Base-by-base conservation (phyloP, 1,284 basidiomycete genomes). In the Volvariella volvacea region DNA sequence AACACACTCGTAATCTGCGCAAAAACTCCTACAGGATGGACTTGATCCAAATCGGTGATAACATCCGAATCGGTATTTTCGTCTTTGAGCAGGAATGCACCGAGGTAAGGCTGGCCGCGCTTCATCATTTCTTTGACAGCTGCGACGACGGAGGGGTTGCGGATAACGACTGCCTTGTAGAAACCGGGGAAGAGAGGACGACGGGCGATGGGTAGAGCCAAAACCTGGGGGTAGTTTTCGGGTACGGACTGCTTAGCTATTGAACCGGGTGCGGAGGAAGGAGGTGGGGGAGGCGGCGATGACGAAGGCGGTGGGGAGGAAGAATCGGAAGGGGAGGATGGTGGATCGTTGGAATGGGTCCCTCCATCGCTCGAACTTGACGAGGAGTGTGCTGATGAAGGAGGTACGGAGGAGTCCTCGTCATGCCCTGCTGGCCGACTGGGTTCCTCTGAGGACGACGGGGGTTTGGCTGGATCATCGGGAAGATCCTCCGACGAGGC, bases 1-100 rank as follows among this genome's bases (percentile, higher is more conserved):
- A 97, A 99, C 3, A 95, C 88, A 54, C 89, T 93, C 1, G 95
- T 98, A 50, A 99, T 93, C 67, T 99, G 95, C 2, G 93, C 93
- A 60, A 99, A 97, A 7, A 99, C 93, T 49, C 96, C 96, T 45
- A 97, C 92, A 2, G 81, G 78, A 65, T 98, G 91, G 2, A 99
- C 92, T 49, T 91, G 83, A 64, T 89, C 79, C 42, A 92, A 65
- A 57, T 88, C 86, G 50, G 88, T 88, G 57, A 98, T 96, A 47
- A 95, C 80, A 63, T 99, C 96, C 55, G 86, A 87, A 64, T 99
- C 95, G 46, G 85, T 77, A 53, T 92, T 83, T 53, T 93, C 90
- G 62, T 98, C 93, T 71, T 97, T 98, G 57, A 98, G 83, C 34
- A 99, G 67, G 73, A 99, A 99, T 19, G 95, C 96, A 47, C 96